Conservation (phyloP, 345 rosid genomes). For the Eucalyptus sp. region DNA sequence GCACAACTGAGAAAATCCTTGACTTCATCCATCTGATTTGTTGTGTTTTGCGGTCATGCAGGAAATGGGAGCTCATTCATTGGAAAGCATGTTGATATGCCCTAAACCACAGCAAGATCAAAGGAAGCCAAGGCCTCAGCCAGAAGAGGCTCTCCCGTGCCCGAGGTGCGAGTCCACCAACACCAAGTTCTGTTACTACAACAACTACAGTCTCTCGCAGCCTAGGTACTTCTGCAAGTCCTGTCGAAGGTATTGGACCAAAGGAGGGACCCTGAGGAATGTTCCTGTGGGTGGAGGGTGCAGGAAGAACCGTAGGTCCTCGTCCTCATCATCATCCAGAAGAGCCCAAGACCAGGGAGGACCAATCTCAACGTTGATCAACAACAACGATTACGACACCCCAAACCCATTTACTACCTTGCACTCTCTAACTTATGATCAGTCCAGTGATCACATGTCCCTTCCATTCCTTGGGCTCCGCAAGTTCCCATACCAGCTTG, state of each 20-base stretch:
- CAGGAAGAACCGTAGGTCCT: slow-evolving; percentile 84
- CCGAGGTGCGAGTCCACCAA: slow-evolving; percentile 92
- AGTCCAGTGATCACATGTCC: neutral
- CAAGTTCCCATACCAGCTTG: neutral
- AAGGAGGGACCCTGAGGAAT: slow-evolving; percentile 91
- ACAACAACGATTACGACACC: neutral
- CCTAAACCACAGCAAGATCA: neutral
- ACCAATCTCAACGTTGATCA: neutral
- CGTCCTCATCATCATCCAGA: slow-evolving; percentile 8
- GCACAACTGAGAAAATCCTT: neutral
- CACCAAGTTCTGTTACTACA: slow-evolving; percentile 97
- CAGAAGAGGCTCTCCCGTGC: slow-evolving; percentile 72
- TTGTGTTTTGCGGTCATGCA: neutral
- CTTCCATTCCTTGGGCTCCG: neutral
- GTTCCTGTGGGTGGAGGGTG: slow-evolving; percentile 98
- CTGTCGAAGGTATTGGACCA: slow-evolving; percentile 97
- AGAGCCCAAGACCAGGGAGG: neutral
- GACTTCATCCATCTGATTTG: neutral
- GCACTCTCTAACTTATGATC: neutral
- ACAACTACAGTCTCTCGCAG: slow-evolving; percentile 94
- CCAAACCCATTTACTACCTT: neutral
- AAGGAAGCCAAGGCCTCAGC: slow-evolving; percentile 60
- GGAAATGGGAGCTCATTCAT: neutral
- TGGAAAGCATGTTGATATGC: slow-evolving; percentile 1
- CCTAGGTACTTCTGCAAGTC: slow-evolving; percentile 97